phyloP scores from a whole-genome alignment of 2,329 filamentous ascomycete species.

The Diaporthe sp. region DNA sequence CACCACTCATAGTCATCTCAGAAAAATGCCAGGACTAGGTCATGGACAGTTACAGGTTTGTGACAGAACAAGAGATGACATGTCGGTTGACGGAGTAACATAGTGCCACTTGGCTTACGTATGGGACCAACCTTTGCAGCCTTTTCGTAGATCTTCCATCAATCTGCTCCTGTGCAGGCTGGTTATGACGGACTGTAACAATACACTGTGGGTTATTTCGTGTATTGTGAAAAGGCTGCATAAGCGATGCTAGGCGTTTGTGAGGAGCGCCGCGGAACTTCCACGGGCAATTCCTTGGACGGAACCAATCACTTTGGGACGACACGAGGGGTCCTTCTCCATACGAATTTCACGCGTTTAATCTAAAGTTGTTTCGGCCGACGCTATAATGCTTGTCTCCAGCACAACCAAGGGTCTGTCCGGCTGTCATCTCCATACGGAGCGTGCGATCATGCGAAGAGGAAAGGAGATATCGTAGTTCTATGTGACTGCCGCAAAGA shows the following conservation, averaged over 20 bases:
- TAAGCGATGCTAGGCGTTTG: not conserved
- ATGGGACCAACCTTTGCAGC: not conserved
- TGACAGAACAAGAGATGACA: no score
- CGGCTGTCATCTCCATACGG: not conserved
- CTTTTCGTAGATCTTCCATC: not conserved
- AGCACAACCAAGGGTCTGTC: not conserved
- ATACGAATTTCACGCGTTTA: not conserved
- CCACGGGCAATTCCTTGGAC: not conserved
- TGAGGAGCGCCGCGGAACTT: not conserved
- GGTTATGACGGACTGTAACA: not conserved
- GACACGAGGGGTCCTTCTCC: not conserved
- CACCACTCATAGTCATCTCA: not conserved
- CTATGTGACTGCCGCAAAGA: no score
- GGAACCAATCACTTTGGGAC: not conserved
- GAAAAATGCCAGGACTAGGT: not conserved
- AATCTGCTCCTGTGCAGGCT: not conserved
- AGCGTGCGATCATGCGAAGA: not conserved
- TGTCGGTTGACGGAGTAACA: no score
- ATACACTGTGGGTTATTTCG: not conserved
- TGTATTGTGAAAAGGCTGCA: not conserved
- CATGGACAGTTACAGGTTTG: not conserved
- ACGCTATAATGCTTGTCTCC: not conserved
- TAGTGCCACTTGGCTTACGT: slow-evolving; percentile 13
- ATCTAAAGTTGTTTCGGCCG: not conserved
- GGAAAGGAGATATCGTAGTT: not conserved